Conservation (phyloP, 345 rosid genomes). For the Salix suchowensis region DNA sequence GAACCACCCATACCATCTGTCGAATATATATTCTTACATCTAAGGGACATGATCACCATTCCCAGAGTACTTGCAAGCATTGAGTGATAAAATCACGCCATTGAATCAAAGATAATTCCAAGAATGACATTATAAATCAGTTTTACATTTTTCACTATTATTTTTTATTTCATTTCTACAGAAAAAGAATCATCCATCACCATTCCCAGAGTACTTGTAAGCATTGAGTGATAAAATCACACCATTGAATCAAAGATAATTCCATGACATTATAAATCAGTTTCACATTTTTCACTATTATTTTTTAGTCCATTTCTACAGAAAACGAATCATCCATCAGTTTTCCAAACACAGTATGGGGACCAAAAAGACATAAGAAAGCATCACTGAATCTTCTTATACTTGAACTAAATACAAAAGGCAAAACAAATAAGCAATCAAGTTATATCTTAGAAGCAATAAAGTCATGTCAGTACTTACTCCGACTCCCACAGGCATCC, state of each 20-base stretch:
- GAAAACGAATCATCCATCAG: background rate
- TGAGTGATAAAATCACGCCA: background rate
- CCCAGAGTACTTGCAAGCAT: background rate
- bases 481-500: conserved; percentile 66
- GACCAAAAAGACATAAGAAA: background rate
- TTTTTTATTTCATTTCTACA: too few species aligned
- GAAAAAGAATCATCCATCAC: background rate
- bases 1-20: background rate
- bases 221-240: background rate
- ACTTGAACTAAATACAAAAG: background rate
- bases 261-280: background rate
- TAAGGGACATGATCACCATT: background rate
- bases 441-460: background rate
- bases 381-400: background rate
- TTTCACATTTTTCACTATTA: background rate
- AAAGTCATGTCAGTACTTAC: conserved; percentile 38
- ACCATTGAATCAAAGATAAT: background rate
- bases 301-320: background rate
- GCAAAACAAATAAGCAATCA: background rate
- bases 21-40: background rate
- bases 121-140: background rate
- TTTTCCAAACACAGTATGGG: background rate
- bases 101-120: background rate
- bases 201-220: background rate
- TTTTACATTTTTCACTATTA: too few species aligned